Percentiles rank a stretch among this genome's conserved stretches.
These are phyloP conservation scores for Acidiella bohemica DNA, from an alignment of 495 filamentous ascomycete genomes.

Conservation along the genomic window DNA sequence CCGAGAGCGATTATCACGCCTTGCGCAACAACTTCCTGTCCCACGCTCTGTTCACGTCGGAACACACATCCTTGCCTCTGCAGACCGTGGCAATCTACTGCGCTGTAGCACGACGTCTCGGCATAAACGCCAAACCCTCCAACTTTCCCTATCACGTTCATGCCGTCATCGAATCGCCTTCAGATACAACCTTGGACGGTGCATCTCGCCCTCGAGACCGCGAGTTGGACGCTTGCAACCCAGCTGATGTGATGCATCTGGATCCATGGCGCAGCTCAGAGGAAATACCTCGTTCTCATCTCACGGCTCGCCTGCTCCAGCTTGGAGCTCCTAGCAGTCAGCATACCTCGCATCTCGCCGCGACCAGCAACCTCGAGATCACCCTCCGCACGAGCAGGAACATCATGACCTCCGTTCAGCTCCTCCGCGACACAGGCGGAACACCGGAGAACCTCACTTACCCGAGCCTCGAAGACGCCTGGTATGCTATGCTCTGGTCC, in stretches of 20 bases:
- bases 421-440: constrained; percentile 1
- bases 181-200: constrained; percentile 51
- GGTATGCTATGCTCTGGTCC: constrained; percentile 70
- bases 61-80: constrained; percentile 63
- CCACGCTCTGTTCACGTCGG: constrained; percentile 42
- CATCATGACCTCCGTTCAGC: constrained; percentile 50
- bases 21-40: constrained; percentile 79
- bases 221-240: constrained; percentile 11
- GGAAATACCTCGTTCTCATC: constrained; percentile 46
- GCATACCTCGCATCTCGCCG: constrained; percentile 43
- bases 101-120: constrained; percentile 49
- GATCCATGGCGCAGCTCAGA: constrained; percentile 63
- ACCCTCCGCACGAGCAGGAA: constrained; percentile 67
- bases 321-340: constrained; percentile 45
- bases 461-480: constrained; percentile 48
- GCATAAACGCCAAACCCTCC: constrained; percentile 57
- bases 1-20: constrained; percentile 54
- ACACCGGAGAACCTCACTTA: neutral
- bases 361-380: constrained; percentile 49
- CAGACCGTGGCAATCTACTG: constrained; percentile 66
- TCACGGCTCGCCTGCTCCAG: constrained; percentile 46
- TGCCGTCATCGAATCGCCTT: constrained; percentile 49
- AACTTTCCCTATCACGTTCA: constrained; percentile 71
- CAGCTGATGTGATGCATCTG: constrained; percentile 53
- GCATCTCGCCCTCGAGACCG: constrained; percentile 18